Base-by-base conservation (phyloP, 495 filamentous ascomycete species). In the Bathelium albidoporum region DNA sequence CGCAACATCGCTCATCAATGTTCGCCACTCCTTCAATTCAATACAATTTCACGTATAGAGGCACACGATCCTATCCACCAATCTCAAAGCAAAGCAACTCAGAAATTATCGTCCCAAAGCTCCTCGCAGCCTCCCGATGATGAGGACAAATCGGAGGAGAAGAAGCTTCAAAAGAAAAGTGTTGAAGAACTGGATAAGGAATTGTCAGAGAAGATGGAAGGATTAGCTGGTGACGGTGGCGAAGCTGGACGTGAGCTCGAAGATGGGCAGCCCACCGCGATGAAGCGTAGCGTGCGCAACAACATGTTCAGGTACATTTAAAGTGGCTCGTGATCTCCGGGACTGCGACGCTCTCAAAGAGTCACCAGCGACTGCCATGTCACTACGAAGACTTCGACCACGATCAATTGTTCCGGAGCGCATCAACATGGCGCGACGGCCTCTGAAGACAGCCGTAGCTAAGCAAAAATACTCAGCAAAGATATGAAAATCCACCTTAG, bases 171-270 rank as follows among this genome's bases (percentile, higher is more conserved):
- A 41, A 77, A 75, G 65, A 85, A 85, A 71, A 83, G 82, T 0
- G 75, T 84, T 60, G 76, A 81, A 26, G 76, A 91, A 67, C 70
- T 83, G 26, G 89, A 94, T 71, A 82, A 85, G 55, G 87, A 90
- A 65, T 73, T 94, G 5, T 78, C 77, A 28, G 71, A 79, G 64
- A 87, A 86, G 67, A 80, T 92, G 62, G 84, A 87, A 66, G 82
- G 81, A 20, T 79, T 90, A 18, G 80, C 87, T 1, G 89, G 90
- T 2, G 88, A 86, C 20, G 90, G 90, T 32, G 90, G 89, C 7
- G 83, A 79, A 43, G 79, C 87, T n/a, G 90, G 90, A 1, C 77
- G 92, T 10, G 89, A 93, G 74, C 85, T 87, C 65, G 89, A 92
- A 71, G 82, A 92, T 66, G 90, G 90, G 0, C 78, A 87, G 69